Percentiles rank a stretch among this genome's conserved stretches.
These are phyloP conservation scores for Forsythia viridissima DNA, from an alignment of 257 asterid species.

Conservation along the genomic window DNA sequence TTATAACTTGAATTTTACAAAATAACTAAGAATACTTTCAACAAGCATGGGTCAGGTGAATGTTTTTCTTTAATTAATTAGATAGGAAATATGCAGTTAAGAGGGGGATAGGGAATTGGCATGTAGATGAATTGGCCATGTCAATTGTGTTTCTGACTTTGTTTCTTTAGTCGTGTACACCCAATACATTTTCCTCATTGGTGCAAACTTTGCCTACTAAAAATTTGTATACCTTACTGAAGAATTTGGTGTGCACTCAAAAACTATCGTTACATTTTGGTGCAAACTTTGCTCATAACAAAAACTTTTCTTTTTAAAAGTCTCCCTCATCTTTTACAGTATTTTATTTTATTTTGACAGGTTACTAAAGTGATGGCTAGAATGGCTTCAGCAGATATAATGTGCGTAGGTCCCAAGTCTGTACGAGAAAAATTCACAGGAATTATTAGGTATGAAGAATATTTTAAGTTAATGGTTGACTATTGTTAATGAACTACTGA, in stretches of 20 bases:
- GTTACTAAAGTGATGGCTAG: slow-evolving; percentile 91
- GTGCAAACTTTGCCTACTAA: no score
- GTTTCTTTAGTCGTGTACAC: neutral
- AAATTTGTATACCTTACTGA: no score
- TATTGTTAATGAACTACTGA: neutral
- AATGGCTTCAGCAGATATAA: slow-evolving; percentile 81
- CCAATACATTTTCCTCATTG: no score
- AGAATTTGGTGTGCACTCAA: neutral
- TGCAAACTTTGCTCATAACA: neutral
- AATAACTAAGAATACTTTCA: neutral
- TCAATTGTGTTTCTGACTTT: neutral
- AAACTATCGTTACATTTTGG: neutral
- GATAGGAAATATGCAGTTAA: neutral
- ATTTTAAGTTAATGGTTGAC: neutral
- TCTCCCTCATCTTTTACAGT: neutral
- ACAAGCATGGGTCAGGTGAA: neutral
- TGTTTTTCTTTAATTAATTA: neutral
- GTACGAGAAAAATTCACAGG: slow-evolving; percentile 83
- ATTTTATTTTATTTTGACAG: slow-evolving; percentile 37
- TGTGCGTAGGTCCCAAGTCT: slow-evolving; percentile 85
- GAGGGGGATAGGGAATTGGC: neutral
- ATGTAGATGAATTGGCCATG: neutral
- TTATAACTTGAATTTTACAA: neutral
- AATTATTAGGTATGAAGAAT: slow-evolving; percentile 61
- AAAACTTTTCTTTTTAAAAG: neutral